Conservation (phyloP, 2,329 filamentous ascomycete genomes). For the Fusarium metavorans region DNA sequence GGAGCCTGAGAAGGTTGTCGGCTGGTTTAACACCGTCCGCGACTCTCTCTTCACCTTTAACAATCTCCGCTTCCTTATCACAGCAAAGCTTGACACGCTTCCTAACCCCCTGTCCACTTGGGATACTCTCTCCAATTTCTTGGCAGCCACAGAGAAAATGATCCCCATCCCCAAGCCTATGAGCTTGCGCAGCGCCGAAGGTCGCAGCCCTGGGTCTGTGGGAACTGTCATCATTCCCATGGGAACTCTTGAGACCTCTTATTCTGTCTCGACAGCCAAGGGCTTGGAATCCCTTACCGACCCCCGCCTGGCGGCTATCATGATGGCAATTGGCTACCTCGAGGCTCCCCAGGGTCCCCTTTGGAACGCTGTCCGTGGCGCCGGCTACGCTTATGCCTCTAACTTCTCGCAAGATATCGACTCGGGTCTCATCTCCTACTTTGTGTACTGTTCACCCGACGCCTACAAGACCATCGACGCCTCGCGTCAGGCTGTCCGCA, state of each 20-base stretch:
- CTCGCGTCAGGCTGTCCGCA: slow-evolving; percentile 78
- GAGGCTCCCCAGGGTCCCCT: slow-evolving; percentile 96
- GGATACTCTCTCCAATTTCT: slow-evolving; percentile 63
- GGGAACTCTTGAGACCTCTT: slow-evolving; percentile 92
- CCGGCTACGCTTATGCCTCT: slow-evolving; percentile 91
- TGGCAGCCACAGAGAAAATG: slow-evolving; percentile 61
- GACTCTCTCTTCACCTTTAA: slow-evolving; percentile 81
- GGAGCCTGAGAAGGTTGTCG: slow-evolving; percentile 80
- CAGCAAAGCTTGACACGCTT: slow-evolving; percentile 82
- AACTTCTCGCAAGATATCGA: slow-evolving; percentile 83
- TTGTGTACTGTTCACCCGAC: slow-evolving; percentile 91
- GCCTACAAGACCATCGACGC: slow-evolving; percentile 87
- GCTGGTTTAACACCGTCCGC: slow-evolving; percentile 82
- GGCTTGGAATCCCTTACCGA: slow-evolving; percentile 83
- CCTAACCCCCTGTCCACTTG: slow-evolving; percentile 82
- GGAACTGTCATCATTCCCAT: slow-evolving; percentile 87
- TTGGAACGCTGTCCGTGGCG: slow-evolving; percentile 93
- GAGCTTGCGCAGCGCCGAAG: slow-evolving; percentile 80
- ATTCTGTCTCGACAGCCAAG: slow-evolving; percentile 78
- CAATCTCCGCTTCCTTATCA: slow-evolving; percentile 88
- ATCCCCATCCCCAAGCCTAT: slow-evolving; percentile 77
- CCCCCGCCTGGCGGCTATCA: slow-evolving; percentile 81
- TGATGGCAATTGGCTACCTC: slow-evolving; percentile 91
- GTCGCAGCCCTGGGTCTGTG: slow-evolving; percentile 78
- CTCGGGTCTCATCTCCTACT: slow-evolving; percentile 83